phyloP scores from a whole-genome alignment of 805 yeast genomes.

The Candida odintsovae region DNA sequence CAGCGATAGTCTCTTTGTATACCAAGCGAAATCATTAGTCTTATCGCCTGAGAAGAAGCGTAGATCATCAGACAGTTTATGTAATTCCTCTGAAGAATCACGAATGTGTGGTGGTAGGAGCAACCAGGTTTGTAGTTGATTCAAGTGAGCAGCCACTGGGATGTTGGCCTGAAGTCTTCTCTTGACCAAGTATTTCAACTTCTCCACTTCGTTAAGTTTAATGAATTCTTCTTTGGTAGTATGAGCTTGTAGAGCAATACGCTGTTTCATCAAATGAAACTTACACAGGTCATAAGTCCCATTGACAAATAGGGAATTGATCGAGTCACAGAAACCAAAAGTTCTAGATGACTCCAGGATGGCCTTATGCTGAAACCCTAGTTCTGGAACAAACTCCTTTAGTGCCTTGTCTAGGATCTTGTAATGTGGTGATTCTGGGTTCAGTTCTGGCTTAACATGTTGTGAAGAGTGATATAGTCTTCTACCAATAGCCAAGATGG shows the following conservation, averaged over 20 bases:
- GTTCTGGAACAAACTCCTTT: conserved; percentile 36
- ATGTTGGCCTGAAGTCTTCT: conserved; percentile 42
- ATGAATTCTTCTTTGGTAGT: conserved; percentile 26
- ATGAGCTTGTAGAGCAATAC: conserved; percentile 34
- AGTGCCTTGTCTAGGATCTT: conserved; percentile 35
- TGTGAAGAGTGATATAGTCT: conserved; percentile 25
- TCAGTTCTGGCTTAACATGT: background rate
- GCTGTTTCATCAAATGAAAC: conserved; percentile 47
- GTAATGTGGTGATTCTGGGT: conserved; percentile 31
- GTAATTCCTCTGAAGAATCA: conserved; percentile 61
- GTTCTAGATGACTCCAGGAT: conserved; percentile 43
- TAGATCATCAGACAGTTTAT: conserved; percentile 76
- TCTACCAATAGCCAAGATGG: background rate
- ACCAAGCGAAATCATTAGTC: conserved; percentile 87
- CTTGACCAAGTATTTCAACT: conserved; percentile 38
- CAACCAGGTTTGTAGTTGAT: conserved; percentile 47
- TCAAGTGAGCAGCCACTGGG: conserved; percentile 29
- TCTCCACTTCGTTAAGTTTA: conserved; percentile 33
- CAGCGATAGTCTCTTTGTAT: conserved; percentile 72
- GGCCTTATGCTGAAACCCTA: conserved; percentile 46
- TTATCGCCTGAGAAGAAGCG: conserved; percentile 73
- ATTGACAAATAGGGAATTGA: conserved; percentile 34
- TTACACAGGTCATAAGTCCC: conserved; percentile 50
- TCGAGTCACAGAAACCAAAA: conserved; percentile 46
- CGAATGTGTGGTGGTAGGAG: conserved; percentile 57